Percentiles rank a stretch among this genome's conserved stretches.
These are phyloP conservation scores for Colletotrichum sp. DNA, from an alignment of 2,329 filamentous ascomycete genomes.

Conservation along the genomic window DNA sequence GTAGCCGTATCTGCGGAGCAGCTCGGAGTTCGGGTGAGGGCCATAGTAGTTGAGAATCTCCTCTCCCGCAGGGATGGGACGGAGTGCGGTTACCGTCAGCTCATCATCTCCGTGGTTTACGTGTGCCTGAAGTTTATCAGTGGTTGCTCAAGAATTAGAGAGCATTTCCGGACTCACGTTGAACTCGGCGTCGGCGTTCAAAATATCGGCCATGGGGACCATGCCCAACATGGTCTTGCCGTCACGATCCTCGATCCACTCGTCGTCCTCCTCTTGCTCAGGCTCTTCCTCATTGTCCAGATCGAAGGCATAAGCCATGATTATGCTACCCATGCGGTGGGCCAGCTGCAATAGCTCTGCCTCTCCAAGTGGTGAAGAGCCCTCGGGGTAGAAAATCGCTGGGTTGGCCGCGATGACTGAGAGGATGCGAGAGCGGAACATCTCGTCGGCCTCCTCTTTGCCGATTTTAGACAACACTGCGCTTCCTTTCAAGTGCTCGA, in stretches of 20 bases:
- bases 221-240: slow-evolving; percentile 74
- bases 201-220: slow-evolving; percentile 88
- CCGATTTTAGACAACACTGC: slow-evolving; percentile 80
- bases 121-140: slow-evolving; percentile 44
- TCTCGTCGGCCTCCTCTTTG: slow-evolving; percentile 71
- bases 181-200: slow-evolving; percentile 89
- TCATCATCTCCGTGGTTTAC: slow-evolving; percentile 58
- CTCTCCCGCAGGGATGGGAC: slow-evolving; percentile 70
- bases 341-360: slow-evolving; percentile 57
- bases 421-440: slow-evolving; percentile 64
- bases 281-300: slow-evolving; percentile 65
- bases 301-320: slow-evolving; percentile 95
- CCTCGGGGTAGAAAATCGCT: slow-evolving; percentile 48
- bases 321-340: slow-evolving; percentile 84
- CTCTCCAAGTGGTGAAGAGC: slow-evolving; percentile 40
- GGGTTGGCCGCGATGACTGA: slow-evolving; percentile 53
- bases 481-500: slow-evolving; percentile 77
- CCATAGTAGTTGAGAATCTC: slow-evolving; percentile 93
- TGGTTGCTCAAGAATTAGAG: no score
- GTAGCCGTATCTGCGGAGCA: slow-evolving; percentile 86
- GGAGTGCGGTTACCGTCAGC: slow-evolving; percentile 75
- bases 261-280: slow-evolving; percentile 65
- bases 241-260: slow-evolving; percentile 69
- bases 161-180: slow-evolving; percentile 59
- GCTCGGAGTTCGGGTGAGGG: slow-evolving; percentile 79